Evolutionary conservation across 2,329 filamentous ascomycete species (phyloP).

Genomic region (Sarocladium oryzae): DNA sequence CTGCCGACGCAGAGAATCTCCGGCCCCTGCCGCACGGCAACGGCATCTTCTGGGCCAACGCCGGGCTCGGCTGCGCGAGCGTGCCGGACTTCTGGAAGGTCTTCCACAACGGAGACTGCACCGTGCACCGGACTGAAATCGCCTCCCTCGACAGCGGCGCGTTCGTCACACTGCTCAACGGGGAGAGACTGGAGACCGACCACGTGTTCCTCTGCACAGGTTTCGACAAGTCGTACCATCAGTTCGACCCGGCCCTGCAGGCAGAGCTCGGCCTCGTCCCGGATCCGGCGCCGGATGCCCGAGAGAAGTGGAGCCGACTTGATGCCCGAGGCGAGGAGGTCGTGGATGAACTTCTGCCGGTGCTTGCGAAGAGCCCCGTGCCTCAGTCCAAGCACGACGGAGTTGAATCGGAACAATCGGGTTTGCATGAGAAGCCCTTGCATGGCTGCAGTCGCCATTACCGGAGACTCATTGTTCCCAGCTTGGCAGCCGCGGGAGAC

Average conservation of each 20-base stretch:
- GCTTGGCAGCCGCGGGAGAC: slow-evolving; percentile 21
- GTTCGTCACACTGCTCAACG: slow-evolving; percentile 15
- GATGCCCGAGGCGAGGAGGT: slow-evolving; percentile 14
- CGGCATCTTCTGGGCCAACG: slow-evolving; percentile 26
- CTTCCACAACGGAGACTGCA: slow-evolving; percentile 23
- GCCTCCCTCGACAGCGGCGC: slow-evolving; percentile 14
- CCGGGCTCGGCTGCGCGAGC: slow-evolving; percentile 24
- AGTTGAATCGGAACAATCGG: background rate
- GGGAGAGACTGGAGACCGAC: slow-evolving; percentile 14
- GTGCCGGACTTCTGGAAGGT: slow-evolving; percentile 26
- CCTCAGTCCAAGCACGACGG: background rate
- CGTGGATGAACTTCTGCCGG: slow-evolving; percentile 16
- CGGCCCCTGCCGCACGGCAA: slow-evolving; percentile 15
- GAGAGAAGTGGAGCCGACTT: slow-evolving; percentile 13
- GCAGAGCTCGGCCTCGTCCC: slow-evolving; percentile 14
- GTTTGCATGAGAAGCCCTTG: slow-evolving; percentile 2
- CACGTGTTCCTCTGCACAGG: slow-evolving; percentile 19
- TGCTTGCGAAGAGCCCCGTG: slow-evolving; percentile 4
- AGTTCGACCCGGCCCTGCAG: slow-evolving; percentile 16
- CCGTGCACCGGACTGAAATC: slow-evolving; percentile 18
- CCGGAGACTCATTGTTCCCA: slow-evolving; percentile 18
- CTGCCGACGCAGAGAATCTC: slow-evolving; percentile 16
- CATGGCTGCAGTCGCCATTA: slow-evolving; percentile 18
- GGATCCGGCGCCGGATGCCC: slow-evolving; percentile 6
- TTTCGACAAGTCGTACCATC: slow-evolving; percentile 17